Conservation (phyloP, 169 alveolate genomes). For the Cryptosporidium xiaoi region DNA sequence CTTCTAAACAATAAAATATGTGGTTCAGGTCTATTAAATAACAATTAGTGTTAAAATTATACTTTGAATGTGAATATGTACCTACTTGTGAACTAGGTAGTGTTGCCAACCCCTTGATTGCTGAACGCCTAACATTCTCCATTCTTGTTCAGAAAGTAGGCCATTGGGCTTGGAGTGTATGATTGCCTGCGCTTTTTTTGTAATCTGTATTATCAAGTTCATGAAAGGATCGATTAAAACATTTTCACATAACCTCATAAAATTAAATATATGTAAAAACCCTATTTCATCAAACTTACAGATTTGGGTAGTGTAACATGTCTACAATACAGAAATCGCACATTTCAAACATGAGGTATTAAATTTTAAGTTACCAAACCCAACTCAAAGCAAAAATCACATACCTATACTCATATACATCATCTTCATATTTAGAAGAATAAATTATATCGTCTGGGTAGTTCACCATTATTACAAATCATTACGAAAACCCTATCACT, state of each 20-base stretch:
- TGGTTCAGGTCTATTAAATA: conserved; percentile 88
- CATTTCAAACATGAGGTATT: not conserved
- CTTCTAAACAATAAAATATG: conserved; percentile 92
- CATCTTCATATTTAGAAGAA: conserved; percentile 89
- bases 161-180: conserved; percentile 71
- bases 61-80: not conserved
- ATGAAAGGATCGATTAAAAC: not conserved
- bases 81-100: conserved; percentile 74
- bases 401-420: conserved; percentile 87
- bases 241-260: not conserved
- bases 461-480: conserved; percentile 70
- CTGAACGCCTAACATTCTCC: conserved; percentile 80
- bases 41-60: not conserved
- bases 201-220: conserved; percentile 9
- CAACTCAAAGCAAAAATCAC: conserved; percentile 28
- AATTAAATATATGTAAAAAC: not conserved
- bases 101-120: conserved; percentile 82
- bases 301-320: conserved; percentile 78
- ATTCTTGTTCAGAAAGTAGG: conserved; percentile 77
- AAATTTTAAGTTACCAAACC: not conserved
- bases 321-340: conserved; percentile 14
- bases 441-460: conserved; percentile 88
- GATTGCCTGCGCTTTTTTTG: conserved; percentile 65
- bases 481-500: not conserved
- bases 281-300: conserved; percentile 13